A percentile compares a stretch with the other conserved stretches of the same genome.
phyloP scores from a whole-genome alignment of 2,329 filamentous ascomycete genomes.

The Neofusicoccum sp. region DNA sequence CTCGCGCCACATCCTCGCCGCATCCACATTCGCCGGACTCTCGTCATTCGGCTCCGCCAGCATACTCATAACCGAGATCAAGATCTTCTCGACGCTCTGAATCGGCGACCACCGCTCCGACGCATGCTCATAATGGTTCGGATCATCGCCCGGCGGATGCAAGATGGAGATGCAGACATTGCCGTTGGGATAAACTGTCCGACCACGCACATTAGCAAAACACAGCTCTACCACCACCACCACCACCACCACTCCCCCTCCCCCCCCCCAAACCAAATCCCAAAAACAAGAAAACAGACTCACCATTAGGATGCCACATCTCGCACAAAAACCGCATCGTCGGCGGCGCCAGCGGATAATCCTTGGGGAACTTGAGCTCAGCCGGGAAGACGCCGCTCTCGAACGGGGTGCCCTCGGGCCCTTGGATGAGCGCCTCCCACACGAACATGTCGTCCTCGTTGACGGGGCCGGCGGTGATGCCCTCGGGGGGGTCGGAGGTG shows the following conservation, averaged over 20 bases:
- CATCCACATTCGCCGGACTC: conserved; percentile 92
- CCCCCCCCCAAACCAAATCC: not conserved
- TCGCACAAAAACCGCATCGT: conserved; percentile 83
- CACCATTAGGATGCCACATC: conserved; percentile 89
- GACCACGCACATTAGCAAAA: not conserved
- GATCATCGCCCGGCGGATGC: conserved; percentile 90
- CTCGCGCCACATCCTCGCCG: conserved; percentile 82
- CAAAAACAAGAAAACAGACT: not conserved
- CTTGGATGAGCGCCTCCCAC: conserved; percentile 96
- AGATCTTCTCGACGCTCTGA: conserved; percentile 90
- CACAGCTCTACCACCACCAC: no score
- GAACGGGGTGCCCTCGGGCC: conserved; percentile 92
- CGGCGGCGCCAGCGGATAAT: conserved; percentile 86
- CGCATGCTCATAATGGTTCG: conserved; percentile 88
- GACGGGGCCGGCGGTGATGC: conserved; percentile 91
- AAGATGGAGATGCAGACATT: conserved; percentile 96
- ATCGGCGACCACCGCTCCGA: conserved; percentile 92
- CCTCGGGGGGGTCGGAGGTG: conserved; percentile 92
- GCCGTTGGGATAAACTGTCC: conserved; percentile 73
- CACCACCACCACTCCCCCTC: no score
- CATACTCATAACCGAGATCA: conserved; percentile 89
- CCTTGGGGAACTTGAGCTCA: conserved; percentile 73
- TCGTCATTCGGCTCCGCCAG: conserved; percentile 92
- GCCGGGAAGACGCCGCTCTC: conserved; percentile 94
- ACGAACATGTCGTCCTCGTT: conserved; percentile 92